These are phyloP conservation scores for Castanea mollissima DNA, from an alignment of 306 rosid species.

Conservation along the genomic window DNA sequence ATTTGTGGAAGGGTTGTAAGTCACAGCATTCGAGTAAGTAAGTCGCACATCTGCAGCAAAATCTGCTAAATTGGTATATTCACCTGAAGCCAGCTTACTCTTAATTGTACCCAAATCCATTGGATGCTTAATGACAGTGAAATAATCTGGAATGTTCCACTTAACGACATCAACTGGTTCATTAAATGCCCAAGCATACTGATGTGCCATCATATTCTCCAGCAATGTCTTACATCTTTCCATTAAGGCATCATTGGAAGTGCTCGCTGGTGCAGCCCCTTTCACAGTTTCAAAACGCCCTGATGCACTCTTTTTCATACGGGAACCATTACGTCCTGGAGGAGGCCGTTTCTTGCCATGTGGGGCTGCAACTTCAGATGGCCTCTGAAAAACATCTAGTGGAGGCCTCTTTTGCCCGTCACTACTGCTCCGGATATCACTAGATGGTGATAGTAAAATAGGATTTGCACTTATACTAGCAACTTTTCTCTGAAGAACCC, in stretches of 20 bases:
- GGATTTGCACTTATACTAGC: constrained; percentile 34
- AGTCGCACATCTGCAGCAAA: constrained; percentile 86
- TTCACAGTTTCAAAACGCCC: constrained; percentile 46
- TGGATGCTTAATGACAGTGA: constrained; percentile 78
- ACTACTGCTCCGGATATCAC: constrained; percentile 64
- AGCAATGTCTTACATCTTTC: constrained; percentile 65
- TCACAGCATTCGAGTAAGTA: constrained; percentile 82
- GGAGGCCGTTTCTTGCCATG: constrained; percentile 56
- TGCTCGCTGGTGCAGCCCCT: constrained; percentile 31
- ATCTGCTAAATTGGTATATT: constrained; percentile 53
- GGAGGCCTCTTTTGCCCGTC: constrained; percentile 62
- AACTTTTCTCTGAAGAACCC: constrained; percentile 59
- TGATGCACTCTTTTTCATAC: constrained; percentile 37
- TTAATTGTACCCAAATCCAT: constrained; percentile 94
- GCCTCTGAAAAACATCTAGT: constrained; percentile 35
- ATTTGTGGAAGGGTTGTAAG: constrained; percentile 81
- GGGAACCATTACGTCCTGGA: constrained; percentile 63
- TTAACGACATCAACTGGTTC: constrained; percentile 75
- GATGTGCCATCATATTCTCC: constrained; percentile 50
- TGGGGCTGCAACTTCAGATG: constrained; percentile 34
- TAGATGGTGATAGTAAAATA: constrained; percentile 48
- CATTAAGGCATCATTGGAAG: constrained; percentile 51
- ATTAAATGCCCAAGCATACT: constrained; percentile 70
- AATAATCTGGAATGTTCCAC: constrained; percentile 90
- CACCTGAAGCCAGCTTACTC: constrained; percentile 54